A percentile compares a stretch with the other conserved stretches of the same genome.
Evolutionary conservation across 371 early-diverging fungal genomes (phyloP).

Genomic region (Sanchytrium tribonematis): DNA sequence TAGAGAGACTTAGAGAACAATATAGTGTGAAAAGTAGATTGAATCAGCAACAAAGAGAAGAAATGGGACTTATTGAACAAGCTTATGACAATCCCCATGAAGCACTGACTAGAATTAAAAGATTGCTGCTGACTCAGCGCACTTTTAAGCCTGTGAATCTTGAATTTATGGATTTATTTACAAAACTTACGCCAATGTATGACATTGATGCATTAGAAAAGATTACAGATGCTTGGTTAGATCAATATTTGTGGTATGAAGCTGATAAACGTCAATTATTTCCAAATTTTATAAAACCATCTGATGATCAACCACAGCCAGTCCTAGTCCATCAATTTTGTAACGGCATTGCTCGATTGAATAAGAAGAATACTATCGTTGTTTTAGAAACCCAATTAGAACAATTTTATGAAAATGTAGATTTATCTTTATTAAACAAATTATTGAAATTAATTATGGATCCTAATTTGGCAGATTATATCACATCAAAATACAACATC

Average conservation of each 20-base stretch:
- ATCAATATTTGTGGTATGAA: slow-evolving; percentile 96
- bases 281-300: slow-evolving; percentile 92
- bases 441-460: slow-evolving; percentile 82
- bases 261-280: slow-evolving; percentile 64
- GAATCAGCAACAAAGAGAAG: slow-evolving; percentile 86
- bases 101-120: slow-evolving; percentile 75
- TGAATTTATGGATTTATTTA: slow-evolving; percentile 90
- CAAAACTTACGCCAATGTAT: slow-evolving; percentile 79
- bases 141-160: slow-evolving; percentile 98
- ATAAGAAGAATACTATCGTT: slow-evolving; percentile 70
- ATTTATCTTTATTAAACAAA: slow-evolving; percentile 80
- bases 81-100: slow-evolving; percentile 92
- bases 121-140: slow-evolving; percentile 77
- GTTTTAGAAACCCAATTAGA: slow-evolving; percentile 74
- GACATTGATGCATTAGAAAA: slow-evolving; percentile 92
- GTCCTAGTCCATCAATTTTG: slow-evolving; percentile 90
- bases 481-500: slow-evolving; percentile 92
- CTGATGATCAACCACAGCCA: slow-evolving; percentile 86
- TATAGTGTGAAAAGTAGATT: slow-evolving; percentile 81
- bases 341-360: slow-evolving; percentile 84
- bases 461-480: slow-evolving; percentile 94
- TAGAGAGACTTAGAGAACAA: slow-evolving; percentile 81
- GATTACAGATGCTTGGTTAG: slow-evolving; percentile 93
- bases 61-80: slow-evolving; percentile 83
- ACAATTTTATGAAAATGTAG: slow-evolving; percentile 83